Conservation (phyloP, 2,329 filamentous ascomycete species). For the Hirsutella thompsonii region DNA sequence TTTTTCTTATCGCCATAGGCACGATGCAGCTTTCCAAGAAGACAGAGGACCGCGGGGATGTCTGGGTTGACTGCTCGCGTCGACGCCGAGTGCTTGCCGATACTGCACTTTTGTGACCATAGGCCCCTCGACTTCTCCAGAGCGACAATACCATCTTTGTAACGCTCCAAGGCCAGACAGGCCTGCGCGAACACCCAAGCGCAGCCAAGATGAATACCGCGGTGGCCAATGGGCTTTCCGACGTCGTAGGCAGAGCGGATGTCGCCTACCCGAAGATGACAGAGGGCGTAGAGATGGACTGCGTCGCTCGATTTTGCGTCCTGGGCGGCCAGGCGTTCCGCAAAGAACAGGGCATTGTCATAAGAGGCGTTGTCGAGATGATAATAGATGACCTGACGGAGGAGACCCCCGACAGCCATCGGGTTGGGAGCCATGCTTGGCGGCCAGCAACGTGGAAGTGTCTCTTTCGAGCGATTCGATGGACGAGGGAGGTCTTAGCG, state of each 20-base stretch:
- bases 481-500: not conserved
- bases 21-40: slow-evolving; percentile 79
- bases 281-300: slow-evolving; percentile 70
- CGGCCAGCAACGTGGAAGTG: slow-evolving; percentile 1
- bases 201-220: slow-evolving; percentile 70
- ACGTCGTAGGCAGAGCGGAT: slow-evolving; percentile 76
- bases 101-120: slow-evolving; percentile 64
- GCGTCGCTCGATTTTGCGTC: slow-evolving; percentile 73
- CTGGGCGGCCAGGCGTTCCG: slow-evolving; percentile 72
- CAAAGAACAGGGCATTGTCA: slow-evolving; percentile 87
- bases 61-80: slow-evolving; percentile 67
- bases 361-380: slow-evolving; percentile 81
- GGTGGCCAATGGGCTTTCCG: slow-evolving; percentile 56
- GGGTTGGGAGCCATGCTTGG: slow-evolving; percentile 38
- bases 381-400: slow-evolving; percentile 50
- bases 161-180: slow-evolving; percentile 66
- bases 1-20: slow-evolving; percentile 72
- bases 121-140: slow-evolving; percentile 69
- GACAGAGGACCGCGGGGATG: slow-evolving; percentile 66
- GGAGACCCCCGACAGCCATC: slow-evolving; percentile 34
- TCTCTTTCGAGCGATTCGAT: slow-evolving; percentile 1
- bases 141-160: slow-evolving; percentile 69
- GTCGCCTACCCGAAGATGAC: slow-evolving; percentile 72
- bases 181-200: slow-evolving; percentile 86
- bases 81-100: slow-evolving; percentile 73